These are phyloP conservation scores for Yamagishiella unicocca DNA, from an alignment of 139 green algal genomes.

Conservation along the genomic window DNA sequence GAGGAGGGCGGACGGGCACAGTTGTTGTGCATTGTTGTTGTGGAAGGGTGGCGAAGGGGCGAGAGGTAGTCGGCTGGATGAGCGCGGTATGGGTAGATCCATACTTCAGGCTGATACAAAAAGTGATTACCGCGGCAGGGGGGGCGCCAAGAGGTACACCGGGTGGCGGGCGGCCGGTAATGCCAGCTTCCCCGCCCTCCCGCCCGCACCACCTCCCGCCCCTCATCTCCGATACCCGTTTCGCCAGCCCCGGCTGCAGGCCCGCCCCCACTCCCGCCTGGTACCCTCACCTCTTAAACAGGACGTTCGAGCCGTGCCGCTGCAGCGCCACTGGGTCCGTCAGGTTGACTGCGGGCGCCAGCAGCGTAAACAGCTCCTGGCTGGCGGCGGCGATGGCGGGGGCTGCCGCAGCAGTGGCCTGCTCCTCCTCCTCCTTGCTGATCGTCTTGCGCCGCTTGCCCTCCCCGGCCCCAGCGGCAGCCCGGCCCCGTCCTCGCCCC, in stretches of 20 bases:
- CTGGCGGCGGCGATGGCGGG: background rate
- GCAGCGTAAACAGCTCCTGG: background rate
- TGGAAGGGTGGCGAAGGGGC: background rate
- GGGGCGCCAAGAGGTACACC: too few relatives aligned
- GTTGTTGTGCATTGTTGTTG: too few relatives aligned
- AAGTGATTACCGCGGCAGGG: too few relatives aligned
- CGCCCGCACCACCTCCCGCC: too few relatives aligned
- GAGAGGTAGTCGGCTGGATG: background rate
- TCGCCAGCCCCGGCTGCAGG: too few relatives aligned
- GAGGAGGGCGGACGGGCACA: too few relatives aligned
- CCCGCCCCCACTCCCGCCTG: too few relatives aligned
- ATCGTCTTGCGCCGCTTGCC: too few relatives aligned
- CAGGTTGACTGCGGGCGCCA: background rate
- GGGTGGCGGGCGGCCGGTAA: too few relatives aligned
- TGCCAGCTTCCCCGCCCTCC: too few relatives aligned
- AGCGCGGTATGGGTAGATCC: background rate
- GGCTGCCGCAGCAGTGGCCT: background rate
- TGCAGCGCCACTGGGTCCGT: background rate
- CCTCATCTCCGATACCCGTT: too few relatives aligned
- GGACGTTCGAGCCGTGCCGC: background rate
- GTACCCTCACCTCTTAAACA: conserved; percentile 8
- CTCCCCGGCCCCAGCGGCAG: background rate
- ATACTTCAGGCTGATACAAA: too few relatives aligned
- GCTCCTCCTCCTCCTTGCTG: background rate
- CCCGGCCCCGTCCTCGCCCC: background rate